Evolutionary conservation across 768 basidiomycete species (phyloP), one percentile per base, ranked within the genome.

Genomic region (Postia placenta): DNA sequence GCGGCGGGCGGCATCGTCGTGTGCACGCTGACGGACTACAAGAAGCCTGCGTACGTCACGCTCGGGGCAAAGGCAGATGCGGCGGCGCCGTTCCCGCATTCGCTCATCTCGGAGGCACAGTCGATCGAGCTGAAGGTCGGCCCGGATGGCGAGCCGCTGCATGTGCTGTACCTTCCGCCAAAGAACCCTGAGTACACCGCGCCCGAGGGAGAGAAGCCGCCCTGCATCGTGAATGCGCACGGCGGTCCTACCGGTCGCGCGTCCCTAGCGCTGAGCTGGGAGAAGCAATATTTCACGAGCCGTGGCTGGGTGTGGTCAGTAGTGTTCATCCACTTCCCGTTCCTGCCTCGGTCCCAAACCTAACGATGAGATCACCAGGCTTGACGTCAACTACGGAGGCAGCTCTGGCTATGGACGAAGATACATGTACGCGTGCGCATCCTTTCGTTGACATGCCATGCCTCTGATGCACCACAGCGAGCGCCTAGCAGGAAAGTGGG

Each of bases 361-460:
- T 24, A 30, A n/a, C 22, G 37, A 27, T 54, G n/a, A 52, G 35
- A 20, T 5, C 15, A 5, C 28, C 49, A 80, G 85, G 78, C 56
- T 86, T 28, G 84, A 85, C 47, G 85, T 92, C 37, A 84, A 91
- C 56, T 85, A 88, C 51, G 76, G 85, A 1, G 90, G 88, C 0
- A 86, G 84, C 0, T 78, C 79, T 4, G 82, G 87, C 0, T 88
- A 83, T 57, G 89, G 89, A 0, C 74, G 84, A 3, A 67, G 69
- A 38, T 91, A 87, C 60, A 78, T 76, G 72, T 72, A 49, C 47
- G 70, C 19, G 22, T 33, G 19, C 14, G 15, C 15, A 20, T 7
- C 15, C 22, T 4, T 2, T 19, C n/a, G 25, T 25, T 3, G n/a
- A 2, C 7, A 12, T 2, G 4, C 11, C 41, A 5, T 25, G 23